Percentiles rank a stretch among this genome's conserved stretches.
These are phyloP conservation scores for Alternaria viburni DNA, from an alignment of 2,329 filamentous ascomycete genomes.

Conservation along the genomic window DNA sequence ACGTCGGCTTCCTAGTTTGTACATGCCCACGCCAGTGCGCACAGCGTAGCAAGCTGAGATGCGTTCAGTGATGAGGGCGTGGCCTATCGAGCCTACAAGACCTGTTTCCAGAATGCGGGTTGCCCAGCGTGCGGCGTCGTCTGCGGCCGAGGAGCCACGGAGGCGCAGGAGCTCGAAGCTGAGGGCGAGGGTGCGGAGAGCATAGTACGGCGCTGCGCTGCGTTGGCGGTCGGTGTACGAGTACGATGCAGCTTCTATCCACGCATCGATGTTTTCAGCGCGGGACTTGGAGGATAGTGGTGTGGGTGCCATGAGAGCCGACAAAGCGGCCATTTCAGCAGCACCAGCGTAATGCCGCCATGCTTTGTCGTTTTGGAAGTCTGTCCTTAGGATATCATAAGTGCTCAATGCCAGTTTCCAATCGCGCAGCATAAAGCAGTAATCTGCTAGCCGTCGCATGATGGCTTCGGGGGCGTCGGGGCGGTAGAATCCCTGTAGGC, in stretches of 20 bases:
- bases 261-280: slow-evolving; percentile 80
- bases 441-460: slow-evolving; percentile 92
- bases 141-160: slow-evolving; percentile 78
- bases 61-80: slow-evolving; percentile 84
- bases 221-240: slow-evolving; percentile 79
- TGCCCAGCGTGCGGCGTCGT: slow-evolving; percentile 88
- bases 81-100: slow-evolving; percentile 75
- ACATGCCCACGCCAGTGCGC: slow-evolving; percentile 70
- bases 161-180: slow-evolving; percentile 82
- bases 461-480: slow-evolving; percentile 86
- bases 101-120: slow-evolving; percentile 75
- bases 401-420: slow-evolving; percentile 92
- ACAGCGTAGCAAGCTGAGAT: slow-evolving; percentile 83
- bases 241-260: slow-evolving; percentile 89
- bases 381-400: slow-evolving; percentile 85
- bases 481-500: slow-evolving; percentile 77
- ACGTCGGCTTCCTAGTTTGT: slow-evolving; percentile 72
- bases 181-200: slow-evolving; percentile 77
- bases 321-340: slow-evolving; percentile 93
- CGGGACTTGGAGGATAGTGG: slow-evolving; percentile 76
- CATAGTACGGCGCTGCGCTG: slow-evolving; percentile 79
- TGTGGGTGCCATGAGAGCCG: slow-evolving; percentile 78
- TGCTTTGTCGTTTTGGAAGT: slow-evolving; percentile 94
- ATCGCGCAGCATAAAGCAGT: slow-evolving; percentile 94
- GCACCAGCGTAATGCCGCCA: slow-evolving; percentile 94